A percentile compares a stretch with the other conserved stretches of the same genome.
These are phyloP conservation scores for Suillus hirtellus DNA, from an alignment of 768 basidiomycete species.

Conservation along the genomic window DNA sequence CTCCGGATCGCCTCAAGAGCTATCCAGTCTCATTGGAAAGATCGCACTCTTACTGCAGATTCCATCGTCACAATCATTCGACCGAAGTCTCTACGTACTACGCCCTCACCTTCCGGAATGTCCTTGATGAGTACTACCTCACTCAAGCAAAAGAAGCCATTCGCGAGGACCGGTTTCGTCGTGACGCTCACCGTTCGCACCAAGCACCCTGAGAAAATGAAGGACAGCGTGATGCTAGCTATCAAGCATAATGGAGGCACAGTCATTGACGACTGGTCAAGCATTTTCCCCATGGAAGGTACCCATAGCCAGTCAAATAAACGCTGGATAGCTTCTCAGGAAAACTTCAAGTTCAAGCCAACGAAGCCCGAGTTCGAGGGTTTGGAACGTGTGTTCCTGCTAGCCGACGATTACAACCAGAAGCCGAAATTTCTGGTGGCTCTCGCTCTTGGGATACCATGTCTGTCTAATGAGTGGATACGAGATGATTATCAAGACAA, in stretches of 20 bases:
- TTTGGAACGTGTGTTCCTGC: constrained; percentile 54
- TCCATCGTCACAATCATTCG: constrained; percentile 44
- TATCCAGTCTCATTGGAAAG: constrained; percentile 51
- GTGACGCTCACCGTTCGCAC: constrained; percentile 50
- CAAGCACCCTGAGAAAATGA: constrained; percentile 39
- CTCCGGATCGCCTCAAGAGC: constrained; percentile 55
- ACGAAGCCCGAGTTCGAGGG: constrained; percentile 37
- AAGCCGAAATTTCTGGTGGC: constrained; percentile 83
- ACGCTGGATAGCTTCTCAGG: constrained; percentile 52
- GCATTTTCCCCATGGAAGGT: constrained; percentile 58
- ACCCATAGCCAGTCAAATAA: constrained; percentile 41
- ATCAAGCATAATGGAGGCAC: constrained; percentile 55
- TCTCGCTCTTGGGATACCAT: constrained; percentile 85
- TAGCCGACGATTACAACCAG: constrained; percentile 64
- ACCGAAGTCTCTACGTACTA: constrained; percentile 35
- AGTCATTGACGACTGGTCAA: constrained; percentile 63
- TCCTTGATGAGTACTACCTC: constrained; percentile 42
- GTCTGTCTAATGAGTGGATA: constrained; percentile 63
- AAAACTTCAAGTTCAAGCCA: constrained; percentile 47
- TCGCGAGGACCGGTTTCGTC: constrained; percentile 57
- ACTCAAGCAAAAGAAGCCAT: constrained; percentile 36
- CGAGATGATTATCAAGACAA: constrained; percentile 29
- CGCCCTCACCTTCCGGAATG: constrained; percentile 50
- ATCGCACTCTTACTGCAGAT: constrained; percentile 47
- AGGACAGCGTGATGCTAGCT: constrained; percentile 40